Base-by-base conservation (phyloP, 352 stramenopile genomes). In the Pythium phragmiticola region DNA sequence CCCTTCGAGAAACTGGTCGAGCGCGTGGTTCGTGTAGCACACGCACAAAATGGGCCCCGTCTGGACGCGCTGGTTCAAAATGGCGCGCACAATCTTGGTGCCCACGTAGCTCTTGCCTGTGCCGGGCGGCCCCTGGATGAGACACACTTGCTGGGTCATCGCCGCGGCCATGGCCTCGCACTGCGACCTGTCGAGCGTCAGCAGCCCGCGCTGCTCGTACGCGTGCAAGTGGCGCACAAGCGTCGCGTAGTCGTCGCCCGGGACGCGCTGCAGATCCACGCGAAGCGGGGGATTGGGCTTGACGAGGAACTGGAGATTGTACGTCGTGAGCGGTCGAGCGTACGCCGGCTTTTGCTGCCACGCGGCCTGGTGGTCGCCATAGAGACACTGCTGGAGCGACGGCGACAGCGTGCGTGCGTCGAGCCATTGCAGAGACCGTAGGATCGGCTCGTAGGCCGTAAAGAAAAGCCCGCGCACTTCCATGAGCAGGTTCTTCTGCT, bases 21-120 rank as follows among this genome's bases (percentile, higher is more conserved):
- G 76, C 13, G 89, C 87, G 63, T 97, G 88, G 72, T 97, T 97
- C 14, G 89, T 97, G 67, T 94, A 96, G 73, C 89, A 97, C 9
- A 97, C 84, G 57, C 82, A 80, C 6, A 97, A 66, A 47, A 97
- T 88, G 4, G 77, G 77, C 14, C 65, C 69, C 6, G 80, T 52
- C 6, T 73, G 63, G 9, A 69, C 69, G 42, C 41, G 26, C 39
- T 63, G 61, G 11, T 76, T 54, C 33, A 90, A 50, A 60, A 97
- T 87, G 16, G 85, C 82, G 43, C 80, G 70, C 26, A 80, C 87
- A 34, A 96, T 78, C 19, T 93, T 74, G 1, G 72, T 78, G 16
- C 89, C 89, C 51, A 97, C 86, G 55, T 90, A 96, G 30, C 80
- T 94, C 55, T 97, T 97, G 37, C 87, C 87, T 46, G 75, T 92